Base-by-base conservation (phyloP, 1,139 yeast species). In the Geotrichum candidum region DNA sequence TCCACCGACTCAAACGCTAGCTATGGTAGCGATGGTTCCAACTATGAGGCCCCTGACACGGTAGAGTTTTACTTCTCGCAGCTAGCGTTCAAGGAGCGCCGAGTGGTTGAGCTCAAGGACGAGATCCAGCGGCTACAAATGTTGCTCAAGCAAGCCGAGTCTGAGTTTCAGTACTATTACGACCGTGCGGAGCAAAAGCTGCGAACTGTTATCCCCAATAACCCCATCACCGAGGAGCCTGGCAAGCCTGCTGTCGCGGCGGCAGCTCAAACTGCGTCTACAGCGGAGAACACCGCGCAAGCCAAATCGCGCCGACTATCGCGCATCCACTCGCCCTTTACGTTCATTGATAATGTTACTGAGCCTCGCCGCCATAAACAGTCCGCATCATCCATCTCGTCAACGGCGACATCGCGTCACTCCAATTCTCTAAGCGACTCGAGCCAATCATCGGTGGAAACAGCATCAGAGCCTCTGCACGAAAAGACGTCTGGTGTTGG, bases 31-130 rank as follows among this genome's bases (percentile, higher is more conserved):
- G 50, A 52, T 22, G 15, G 29, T 18, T 46, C 58, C 11, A 48
- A 52, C 48, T 3, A 45, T 15, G 31, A 18, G 11, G 48, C 48
- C 25, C 18, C 59, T 18, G 51, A 62, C 38, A 45, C 63, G 2
- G 54, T 60, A 6, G 65, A 60, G 51, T 58, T 57, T 51, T 65
- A 65, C 60, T 64, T 74, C 57, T 72, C 76, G 33, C 69, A 71
- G 61, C 68, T 75, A 56, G 78, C 78, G 3, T 69, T 73, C 52
- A 71, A 73, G 56, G 77, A 75, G 61, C 70, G 77, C 3, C 67
- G 71, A 25, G 77, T 75, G 18, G 72, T 72, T 23, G 77, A 75
- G 62, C 69, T 75, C 45, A 63, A 69, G 22, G 75, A 73, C 61
- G 76, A 75, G 62, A 65, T 73, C 55, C 66, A 68, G 60, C 65